Base-by-base conservation (phyloP, 495 filamentous ascomycete genomes). In the Aspergillus nanangensis region DNA sequence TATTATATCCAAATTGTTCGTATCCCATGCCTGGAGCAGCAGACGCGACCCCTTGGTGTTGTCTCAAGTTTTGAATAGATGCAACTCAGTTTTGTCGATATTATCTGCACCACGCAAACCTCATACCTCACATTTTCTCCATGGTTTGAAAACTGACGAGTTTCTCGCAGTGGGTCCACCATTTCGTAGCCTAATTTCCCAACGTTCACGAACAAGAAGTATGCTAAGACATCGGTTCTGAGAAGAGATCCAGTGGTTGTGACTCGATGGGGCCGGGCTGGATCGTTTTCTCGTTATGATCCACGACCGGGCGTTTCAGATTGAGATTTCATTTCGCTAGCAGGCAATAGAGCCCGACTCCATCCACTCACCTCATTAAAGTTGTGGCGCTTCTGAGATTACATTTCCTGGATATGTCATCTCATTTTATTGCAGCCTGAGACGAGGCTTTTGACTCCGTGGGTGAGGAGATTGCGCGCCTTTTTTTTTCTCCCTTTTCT, bases 221-320 rank as follows among this genome's bases (percentile, higher is more conserved):
- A 20, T 33, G 32, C 43, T 37, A 38, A 36, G 43, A n/a, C 32
- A 11, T 24, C 17, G 33, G 43, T 9, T 11, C 18, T 13, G 18
- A 39, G 19, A 13, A 21, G 37, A 39, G 37, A 39, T 19, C 37
- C 37, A 39, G 18, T 20, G 9, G 21, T 22, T 21, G 20, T 21
- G 37, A 39, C 21, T 4, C 17, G 7, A 21, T 19, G 37, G 17
- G 18, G 37, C 37, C 18, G 7, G 13, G 37, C 19, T n/a, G 20
- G 20, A 21, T 15, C 37, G 21, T 20, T 39, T 22, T 10, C 11
- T 34, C 24, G 22, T 32, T 19, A 20, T 36, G 51, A 47, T 60
- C 58, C 53, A 61, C 59, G 59, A 34, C 44, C 50, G 45, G n/a
- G 52, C 29, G 65, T 69, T 66, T 69, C 65, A 66, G 21, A 33